phyloP scores from a whole-genome alignment of 2,329 filamentous ascomycete species.

The Colletotrichum gigasporum region DNA sequence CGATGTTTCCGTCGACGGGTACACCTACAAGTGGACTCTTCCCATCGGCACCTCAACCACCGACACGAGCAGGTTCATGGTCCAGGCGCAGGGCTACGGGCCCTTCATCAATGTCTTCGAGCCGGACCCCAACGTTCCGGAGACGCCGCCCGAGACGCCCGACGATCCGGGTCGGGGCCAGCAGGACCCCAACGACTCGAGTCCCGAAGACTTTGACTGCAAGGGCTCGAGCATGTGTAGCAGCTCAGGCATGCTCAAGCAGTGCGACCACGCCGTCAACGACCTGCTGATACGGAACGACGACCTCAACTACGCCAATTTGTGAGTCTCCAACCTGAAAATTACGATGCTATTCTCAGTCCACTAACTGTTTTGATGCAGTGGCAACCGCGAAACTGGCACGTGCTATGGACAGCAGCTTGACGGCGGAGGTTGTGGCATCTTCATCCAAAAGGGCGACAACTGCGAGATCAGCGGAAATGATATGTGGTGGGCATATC shows the following conservation, averaged over 20 bases:
- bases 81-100: neutral
- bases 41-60: neutral
- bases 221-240: neutral
- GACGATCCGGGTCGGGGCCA: too few relatives aligned
- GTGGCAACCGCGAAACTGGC: neutral
- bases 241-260: neutral
- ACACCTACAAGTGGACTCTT: neutral
- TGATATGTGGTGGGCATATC: neutral
- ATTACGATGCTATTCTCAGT: too few relatives aligned
- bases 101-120: neutral
- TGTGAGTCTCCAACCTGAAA: neutral
- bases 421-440: neutral
- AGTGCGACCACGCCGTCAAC: neutral
- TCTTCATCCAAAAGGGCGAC: neutral
- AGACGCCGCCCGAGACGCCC: too few relatives aligned
- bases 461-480: neutral
- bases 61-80: neutral
- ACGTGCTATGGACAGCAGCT: neutral
- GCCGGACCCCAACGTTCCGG: neutral
- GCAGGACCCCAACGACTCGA: too few relatives aligned
- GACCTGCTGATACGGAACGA: neutral
- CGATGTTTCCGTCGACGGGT: neutral
- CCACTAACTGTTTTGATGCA: too few relatives aligned
- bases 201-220: neutral
- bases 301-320: neutral